Conservation (phyloP, 495 filamentous ascomycete species). For the Terfezia claveryi region DNA sequence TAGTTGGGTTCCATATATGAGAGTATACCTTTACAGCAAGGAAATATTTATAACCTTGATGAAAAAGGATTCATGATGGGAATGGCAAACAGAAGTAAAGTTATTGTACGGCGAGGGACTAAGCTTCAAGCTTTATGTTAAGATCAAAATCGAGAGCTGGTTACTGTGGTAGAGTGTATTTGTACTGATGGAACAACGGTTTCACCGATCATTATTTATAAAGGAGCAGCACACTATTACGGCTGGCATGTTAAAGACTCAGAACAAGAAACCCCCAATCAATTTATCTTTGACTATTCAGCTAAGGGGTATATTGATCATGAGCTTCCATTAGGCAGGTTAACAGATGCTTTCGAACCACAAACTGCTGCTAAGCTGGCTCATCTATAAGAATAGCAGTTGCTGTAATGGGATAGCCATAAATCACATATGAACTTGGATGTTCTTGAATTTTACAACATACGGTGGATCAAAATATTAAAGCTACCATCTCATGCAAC, state of each 20-base stretch:
- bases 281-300: background rate
- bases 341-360: background rate
- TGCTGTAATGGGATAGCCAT: background rate
- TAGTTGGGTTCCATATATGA: background rate
- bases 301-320: background rate
- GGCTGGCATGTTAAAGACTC: background rate
- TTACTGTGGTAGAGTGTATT: conserved; percentile 3
- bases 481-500: background rate
- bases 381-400: background rate
- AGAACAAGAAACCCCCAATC: background rate
- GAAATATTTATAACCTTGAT: conserved; percentile 5
- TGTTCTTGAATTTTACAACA: background rate
- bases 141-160: background rate
- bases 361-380: background rate
- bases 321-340: background rate
- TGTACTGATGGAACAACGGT: background rate
- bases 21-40: background rate
- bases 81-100: background rate
- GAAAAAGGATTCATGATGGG: conserved; percentile 7
- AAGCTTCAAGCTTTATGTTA: background rate
- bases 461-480: background rate
- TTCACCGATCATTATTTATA: background rate
- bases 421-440: background rate
- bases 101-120: background rate
- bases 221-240: background rate